A percentile compares a stretch with the other conserved stretches of the same genome.
These are phyloP conservation scores for Zoysia matrella DNA, from an alignment of 202 grass and related monocot genomes.

Conservation along the genomic window DNA sequence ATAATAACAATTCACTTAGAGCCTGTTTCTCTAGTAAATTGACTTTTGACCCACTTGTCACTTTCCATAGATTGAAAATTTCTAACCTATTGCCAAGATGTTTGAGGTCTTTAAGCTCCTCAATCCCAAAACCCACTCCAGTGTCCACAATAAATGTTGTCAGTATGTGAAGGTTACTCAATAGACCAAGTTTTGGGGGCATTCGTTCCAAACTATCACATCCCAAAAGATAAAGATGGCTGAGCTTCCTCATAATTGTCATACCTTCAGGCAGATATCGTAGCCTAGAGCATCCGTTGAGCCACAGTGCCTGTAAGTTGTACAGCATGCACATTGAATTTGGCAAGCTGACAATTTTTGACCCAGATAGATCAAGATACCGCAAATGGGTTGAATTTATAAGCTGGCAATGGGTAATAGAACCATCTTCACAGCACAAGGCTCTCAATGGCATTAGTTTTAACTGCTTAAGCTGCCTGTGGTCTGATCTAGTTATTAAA, in stretches of 20 bases:
- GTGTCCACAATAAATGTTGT: constrained; percentile 29
- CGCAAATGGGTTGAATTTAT: constrained; percentile 33
- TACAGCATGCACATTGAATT: constrained; percentile 28
- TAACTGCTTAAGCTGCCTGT: neutral
- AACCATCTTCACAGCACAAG: neutral
- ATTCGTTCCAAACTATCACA: constrained; percentile 42
- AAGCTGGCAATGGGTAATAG: neutral
- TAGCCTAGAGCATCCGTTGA: neutral
- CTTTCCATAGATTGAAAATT: constrained; percentile 42
- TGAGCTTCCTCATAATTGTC: constrained; percentile 36
- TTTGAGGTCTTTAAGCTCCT: constrained; percentile 32
- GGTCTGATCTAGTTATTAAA: neutral
- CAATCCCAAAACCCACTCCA: constrained; percentile 26
- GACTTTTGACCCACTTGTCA: neutral
- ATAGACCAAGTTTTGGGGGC: constrained; percentile 31
- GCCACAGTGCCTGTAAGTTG: constrained; percentile 47
- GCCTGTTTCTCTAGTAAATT: constrained; percentile 25
- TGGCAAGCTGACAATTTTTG: neutral
- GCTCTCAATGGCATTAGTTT: constrained; percentile 13
- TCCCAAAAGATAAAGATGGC: constrained; percentile 44
- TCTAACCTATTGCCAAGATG: constrained; percentile 28
- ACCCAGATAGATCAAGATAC: constrained; percentile 40
- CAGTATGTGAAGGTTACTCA: constrained; percentile 41
- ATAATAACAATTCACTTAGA: neutral
- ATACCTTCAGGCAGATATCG: constrained; percentile 35